A percentile compares a stretch with the other conserved stretches of the same genome.
Evolutionary conservation across 805 yeast species (phyloP).

Genomic region (Scheffersomyces stipitis): DNA sequence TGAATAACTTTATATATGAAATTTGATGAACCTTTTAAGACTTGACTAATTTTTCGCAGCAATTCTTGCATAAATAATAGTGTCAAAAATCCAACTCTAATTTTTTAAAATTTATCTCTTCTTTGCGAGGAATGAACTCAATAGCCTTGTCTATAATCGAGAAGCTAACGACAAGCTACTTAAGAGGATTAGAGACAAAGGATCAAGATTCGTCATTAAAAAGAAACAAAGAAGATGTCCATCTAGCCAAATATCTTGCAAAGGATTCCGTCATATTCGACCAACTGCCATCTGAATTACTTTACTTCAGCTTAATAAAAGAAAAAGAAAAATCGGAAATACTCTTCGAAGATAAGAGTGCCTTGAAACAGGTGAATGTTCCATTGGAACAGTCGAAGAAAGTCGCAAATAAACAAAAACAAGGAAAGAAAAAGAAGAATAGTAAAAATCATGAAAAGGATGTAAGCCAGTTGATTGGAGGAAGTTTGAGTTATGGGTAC

Average conservation of each 20-base stretch:
- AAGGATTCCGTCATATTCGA: background rate
- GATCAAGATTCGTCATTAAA: too few species aligned
- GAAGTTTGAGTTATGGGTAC: conserved; percentile 17
- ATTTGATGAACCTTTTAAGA: too few species aligned
- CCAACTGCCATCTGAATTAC: conserved; percentile 1
- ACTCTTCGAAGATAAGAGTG: conserved; percentile 6
- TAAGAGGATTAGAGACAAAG: background rate
- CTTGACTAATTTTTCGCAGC: too few species aligned
- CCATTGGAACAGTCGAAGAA: background rate
- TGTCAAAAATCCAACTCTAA: too few species aligned
- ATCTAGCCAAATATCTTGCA: background rate
- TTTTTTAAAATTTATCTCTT: too few species aligned
- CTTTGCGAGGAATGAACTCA: too few species aligned
- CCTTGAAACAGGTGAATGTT: conserved; percentile 2
- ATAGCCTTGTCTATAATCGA: background rate
- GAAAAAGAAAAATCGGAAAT: background rate
- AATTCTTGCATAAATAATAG: too few species aligned
- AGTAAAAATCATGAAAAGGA: conserved; percentile 3
- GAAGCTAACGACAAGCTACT: background rate
- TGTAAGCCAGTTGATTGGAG: conserved; percentile 14
- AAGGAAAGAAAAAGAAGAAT: background rate
- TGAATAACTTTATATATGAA: too few species aligned
- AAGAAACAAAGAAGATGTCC: background rate
- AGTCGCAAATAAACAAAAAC: background rate
- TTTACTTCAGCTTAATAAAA: conserved; percentile 3